Conservation (phyloP, 495 filamentous ascomycete genomes). For the Alectoria sarmentosa region DNA sequence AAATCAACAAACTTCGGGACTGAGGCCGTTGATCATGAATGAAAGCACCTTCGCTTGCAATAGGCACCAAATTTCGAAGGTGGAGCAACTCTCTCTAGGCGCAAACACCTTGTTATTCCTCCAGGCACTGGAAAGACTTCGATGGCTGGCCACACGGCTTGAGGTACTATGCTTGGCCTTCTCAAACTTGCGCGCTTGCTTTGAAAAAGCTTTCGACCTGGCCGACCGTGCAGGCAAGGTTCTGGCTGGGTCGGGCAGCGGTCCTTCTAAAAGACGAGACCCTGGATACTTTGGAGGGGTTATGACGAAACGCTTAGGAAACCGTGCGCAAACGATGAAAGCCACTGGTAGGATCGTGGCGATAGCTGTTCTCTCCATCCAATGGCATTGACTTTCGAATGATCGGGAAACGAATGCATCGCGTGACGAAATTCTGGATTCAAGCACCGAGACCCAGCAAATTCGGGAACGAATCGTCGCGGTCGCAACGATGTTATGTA, state of each 20-base stretch:
- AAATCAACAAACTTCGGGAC: background rate
- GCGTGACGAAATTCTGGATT: background rate
- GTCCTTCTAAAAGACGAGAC: background rate
- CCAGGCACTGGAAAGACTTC: too few species aligned
- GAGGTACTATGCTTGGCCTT: background rate
- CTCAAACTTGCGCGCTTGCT: slow-evolving; percentile 1
- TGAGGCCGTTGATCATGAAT: background rate
- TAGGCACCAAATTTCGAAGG: background rate
- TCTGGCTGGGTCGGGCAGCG: background rate
- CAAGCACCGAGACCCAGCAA: background rate
- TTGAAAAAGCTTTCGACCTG: background rate
- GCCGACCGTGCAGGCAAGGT: background rate
- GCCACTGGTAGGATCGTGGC: background rate
- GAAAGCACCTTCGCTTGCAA: background rate
- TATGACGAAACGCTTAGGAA: background rate
- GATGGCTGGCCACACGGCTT: too few species aligned
- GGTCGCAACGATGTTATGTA: background rate
- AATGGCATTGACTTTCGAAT: background rate
- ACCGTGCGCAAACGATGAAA: background rate
- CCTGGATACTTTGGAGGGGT: background rate
- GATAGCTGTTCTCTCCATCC: background rate
- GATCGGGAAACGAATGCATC: background rate
- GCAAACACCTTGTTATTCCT: too few species aligned
- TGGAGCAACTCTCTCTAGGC: background rate
- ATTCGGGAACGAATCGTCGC: background rate